These are phyloP conservation scores for Aureobasidium sp. DNA, from an alignment of 2,329 filamentous ascomycete genomes.

Conservation along the genomic window DNA sequence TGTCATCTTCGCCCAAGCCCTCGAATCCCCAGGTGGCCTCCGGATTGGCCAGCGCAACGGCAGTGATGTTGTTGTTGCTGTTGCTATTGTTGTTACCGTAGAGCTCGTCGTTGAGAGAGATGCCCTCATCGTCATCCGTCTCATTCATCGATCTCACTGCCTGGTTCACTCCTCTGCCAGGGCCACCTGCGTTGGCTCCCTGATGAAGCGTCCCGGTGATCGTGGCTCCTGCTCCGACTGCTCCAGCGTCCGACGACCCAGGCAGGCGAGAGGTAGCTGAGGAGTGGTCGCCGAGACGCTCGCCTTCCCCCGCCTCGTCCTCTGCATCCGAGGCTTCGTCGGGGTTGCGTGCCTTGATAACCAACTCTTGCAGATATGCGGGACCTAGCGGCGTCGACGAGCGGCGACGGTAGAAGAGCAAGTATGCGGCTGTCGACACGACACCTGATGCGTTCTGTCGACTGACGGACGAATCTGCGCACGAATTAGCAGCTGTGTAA, in stretches of 20 bases:
- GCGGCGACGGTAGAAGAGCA: conserved; percentile 91
- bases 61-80: not conserved
- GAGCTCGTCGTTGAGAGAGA: conserved; percentile 3
- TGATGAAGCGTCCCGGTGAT: conserved; percentile 12
- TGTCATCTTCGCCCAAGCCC: not conserved
- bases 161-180: conserved; percentile 15
- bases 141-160: conserved; percentile 14
- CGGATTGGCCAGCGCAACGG: not conserved
- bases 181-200: conserved; percentile 9
- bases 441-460: conserved; percentile 55
- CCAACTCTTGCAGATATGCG: conserved; percentile 62
- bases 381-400: conserved; percentile 73
- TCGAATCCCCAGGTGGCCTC: conserved; percentile 2
- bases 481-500: not conserved
- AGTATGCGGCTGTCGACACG: conserved; percentile 73
- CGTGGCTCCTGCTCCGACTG: conserved; percentile 59
- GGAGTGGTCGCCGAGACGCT: conserved; percentile 76
- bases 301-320: conserved; percentile 35
- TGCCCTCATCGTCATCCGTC: conserved; percentile 1
- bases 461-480: conserved; percentile 61
- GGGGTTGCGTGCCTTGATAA: conserved; percentile 55
- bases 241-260: conserved; percentile 86
- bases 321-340: conserved; percentile 37
- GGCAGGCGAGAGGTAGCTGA: conserved; percentile 79
- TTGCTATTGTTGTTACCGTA: not conserved